A percentile compares a stretch with the other conserved stretches of the same genome.
These are phyloP conservation scores for Cladophialophora chaetospira DNA, from an alignment of 2,329 filamentous ascomycete genomes.

Conservation along the genomic window DNA sequence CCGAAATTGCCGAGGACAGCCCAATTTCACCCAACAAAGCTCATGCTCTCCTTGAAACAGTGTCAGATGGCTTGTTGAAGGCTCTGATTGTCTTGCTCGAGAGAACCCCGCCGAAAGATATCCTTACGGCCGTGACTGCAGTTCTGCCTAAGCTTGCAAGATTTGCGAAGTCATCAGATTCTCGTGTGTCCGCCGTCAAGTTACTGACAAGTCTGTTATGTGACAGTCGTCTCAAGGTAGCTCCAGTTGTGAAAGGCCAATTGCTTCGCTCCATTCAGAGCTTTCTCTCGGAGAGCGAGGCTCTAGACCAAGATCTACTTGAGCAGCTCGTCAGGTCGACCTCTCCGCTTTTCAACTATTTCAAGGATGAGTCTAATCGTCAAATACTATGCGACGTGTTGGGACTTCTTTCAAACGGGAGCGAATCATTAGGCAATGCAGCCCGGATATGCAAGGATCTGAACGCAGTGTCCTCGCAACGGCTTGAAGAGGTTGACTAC, in stretches of 20 bases:
- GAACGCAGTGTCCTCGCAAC: conserved; percentile 73
- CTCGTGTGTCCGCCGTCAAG: conserved; percentile 18
- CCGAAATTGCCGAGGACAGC: conserved; percentile 48
- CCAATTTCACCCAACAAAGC: conserved; percentile 56
- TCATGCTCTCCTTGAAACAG: conserved; percentile 13
- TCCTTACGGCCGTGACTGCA: conserved; percentile 24
- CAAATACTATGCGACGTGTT: conserved; percentile 73
- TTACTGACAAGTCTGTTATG: conserved; percentile 47
- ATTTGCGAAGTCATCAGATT: conserved; percentile 20
- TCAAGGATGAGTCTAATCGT: conserved; percentile 78
- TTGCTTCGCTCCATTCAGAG: conserved; percentile 24
- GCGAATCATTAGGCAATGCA: conserved; percentile 66
- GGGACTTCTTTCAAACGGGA: conserved; percentile 66
- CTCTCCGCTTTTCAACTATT: conserved; percentile 83
- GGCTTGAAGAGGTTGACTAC: conserved; percentile 85
- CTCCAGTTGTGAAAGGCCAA: conserved; percentile 29
- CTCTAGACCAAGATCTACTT: conserved; percentile 57
- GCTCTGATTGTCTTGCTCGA: conserved; percentile 77
- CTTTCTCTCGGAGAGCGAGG: conserved; percentile 16
- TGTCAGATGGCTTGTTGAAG: conserved; percentile 60
- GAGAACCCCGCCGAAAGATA: conserved; percentile 23
- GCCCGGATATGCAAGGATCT: conserved; percentile 69
- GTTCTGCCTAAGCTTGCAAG: conserved; percentile 25
- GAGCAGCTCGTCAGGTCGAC: conserved; percentile 71
- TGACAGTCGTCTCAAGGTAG: conserved; percentile 16